Evolutionary conservation across 2,329 filamentous ascomycete genomes (phyloP).

Genomic region (Fusarium sterilihyphosum): DNA sequence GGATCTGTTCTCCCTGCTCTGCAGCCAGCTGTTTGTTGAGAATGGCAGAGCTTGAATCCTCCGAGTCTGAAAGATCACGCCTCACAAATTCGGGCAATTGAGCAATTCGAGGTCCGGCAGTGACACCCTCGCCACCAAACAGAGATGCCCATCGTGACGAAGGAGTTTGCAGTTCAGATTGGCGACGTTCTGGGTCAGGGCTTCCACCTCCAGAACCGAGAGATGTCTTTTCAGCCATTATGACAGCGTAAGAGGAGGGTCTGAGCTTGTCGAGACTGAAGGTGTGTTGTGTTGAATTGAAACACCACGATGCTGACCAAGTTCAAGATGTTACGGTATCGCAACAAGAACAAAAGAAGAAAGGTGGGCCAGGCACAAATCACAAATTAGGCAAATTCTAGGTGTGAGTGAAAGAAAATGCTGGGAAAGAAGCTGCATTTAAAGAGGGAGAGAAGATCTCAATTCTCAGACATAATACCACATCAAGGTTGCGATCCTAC

Average conservation of each 20-base stretch:
- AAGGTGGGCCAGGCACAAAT: slow-evolving; percentile 6
- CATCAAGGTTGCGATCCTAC: slow-evolving; percentile 8
- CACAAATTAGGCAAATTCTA: slow-evolving; percentile 6
- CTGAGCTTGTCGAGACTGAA: not conserved
- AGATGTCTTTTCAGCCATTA: slow-evolving; percentile 44
- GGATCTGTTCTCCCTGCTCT: slow-evolving; percentile 81
- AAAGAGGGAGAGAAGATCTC: slow-evolving; percentile 15
- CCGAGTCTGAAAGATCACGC: slow-evolving; percentile 52
- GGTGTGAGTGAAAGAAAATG: not conserved
- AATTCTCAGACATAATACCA: slow-evolving; percentile 16
- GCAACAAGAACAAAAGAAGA: slow-evolving; percentile 7
- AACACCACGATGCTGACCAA: not conserved
- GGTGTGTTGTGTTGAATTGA: not conserved
- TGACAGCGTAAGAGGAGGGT: not conserved
- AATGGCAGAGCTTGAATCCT: slow-evolving; percentile 60
- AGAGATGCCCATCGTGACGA: slow-evolving; percentile 47
- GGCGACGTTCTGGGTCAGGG: slow-evolving; percentile 39
- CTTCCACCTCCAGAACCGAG: slow-evolving; percentile 23
- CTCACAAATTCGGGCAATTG: slow-evolving; percentile 53
- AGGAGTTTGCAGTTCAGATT: slow-evolving; percentile 24
- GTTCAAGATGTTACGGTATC: not conserved
- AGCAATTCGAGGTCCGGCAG: slow-evolving; percentile 63
- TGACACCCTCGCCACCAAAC: slow-evolving; percentile 53
- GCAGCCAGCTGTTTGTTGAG: slow-evolving; percentile 76
- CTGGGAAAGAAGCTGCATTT: slow-evolving; percentile 25